Evolutionary conservation across 75 land plant genomes (phyloP).

Genomic region (Cryptomeria japonica): DNA sequence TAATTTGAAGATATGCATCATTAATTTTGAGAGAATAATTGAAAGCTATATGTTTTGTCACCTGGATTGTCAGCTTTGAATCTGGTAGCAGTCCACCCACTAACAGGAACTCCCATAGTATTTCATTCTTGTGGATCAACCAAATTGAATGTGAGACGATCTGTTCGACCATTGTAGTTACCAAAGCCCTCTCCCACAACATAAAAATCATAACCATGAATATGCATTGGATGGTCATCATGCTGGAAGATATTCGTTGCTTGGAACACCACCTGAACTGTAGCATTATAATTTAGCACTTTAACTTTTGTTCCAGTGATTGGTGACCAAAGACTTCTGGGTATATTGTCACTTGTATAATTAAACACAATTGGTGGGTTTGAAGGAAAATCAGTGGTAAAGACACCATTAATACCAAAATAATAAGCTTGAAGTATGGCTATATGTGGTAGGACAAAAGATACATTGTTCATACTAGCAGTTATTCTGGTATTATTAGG

Average conservation of each 20-base stretch:
- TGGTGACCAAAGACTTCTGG: slow-evolving; percentile 34
- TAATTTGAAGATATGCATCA: background rate
- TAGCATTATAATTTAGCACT: slow-evolving; percentile 47
- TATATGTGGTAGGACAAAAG: slow-evolving; percentile 49
- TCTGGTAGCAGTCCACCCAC: slow-evolving; percentile 65
- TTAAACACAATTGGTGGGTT: slow-evolving; percentile 33
- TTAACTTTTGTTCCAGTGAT: slow-evolving; percentile 42
- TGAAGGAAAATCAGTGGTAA: slow-evolving; percentile 38
- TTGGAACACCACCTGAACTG: slow-evolving; percentile 66
- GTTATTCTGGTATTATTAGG: slow-evolving; percentile 44
- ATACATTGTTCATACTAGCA: slow-evolving; percentile 63
- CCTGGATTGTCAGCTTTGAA: slow-evolving; percentile 74
- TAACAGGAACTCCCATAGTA: slow-evolving; percentile 51
- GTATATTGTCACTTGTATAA: slow-evolving; percentile 52
- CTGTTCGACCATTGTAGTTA: slow-evolving; percentile 38
- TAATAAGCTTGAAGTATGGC: slow-evolving; percentile 54
- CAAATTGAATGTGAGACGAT: slow-evolving; percentile 48
- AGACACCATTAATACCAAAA: slow-evolving; percentile 28
- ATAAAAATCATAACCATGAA: slow-evolving; percentile 67
- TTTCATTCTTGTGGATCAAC: slow-evolving; percentile 58
- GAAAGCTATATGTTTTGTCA: background rate
- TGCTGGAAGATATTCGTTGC: slow-evolving; percentile 55
- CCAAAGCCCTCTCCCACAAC: slow-evolving; percentile 65
- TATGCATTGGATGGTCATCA: slow-evolving; percentile 66
- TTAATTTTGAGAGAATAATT: background rate